phyloP scores from a whole-genome alignment of 2,329 filamentous ascomycete species.

The Macroventuria anomochaeta region DNA sequence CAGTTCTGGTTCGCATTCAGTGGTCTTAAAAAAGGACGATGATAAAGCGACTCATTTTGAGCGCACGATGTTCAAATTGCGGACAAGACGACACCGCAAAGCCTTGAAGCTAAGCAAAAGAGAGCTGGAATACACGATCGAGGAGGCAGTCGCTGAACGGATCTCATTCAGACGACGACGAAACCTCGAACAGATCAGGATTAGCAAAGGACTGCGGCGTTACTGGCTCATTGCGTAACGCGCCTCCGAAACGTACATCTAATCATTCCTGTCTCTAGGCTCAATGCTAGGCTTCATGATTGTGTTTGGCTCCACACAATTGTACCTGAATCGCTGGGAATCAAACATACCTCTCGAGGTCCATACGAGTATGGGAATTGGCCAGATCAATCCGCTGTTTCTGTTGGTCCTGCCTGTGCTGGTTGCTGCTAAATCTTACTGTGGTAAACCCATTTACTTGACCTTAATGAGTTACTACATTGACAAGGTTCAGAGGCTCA shows the following conservation, averaged over 20 bases:
- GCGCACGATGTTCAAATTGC: slow-evolving; percentile 3
- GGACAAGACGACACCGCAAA: neutral
- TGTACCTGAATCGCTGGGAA: slow-evolving; percentile 15
- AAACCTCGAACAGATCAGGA: slow-evolving; percentile 2
- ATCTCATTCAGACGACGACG: neutral
- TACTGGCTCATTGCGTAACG: slow-evolving; percentile 11
- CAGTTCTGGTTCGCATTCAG: slow-evolving; percentile 3
- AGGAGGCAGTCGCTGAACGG: slow-evolving; percentile 2
- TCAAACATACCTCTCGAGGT: slow-evolving; percentile 2
- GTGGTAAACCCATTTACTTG: neutral
- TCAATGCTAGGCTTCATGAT: slow-evolving; percentile 23
- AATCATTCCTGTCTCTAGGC: slow-evolving; percentile 19
- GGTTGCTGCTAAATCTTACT: slow-evolving; percentile 14
- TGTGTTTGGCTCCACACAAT: slow-evolving; percentile 20
- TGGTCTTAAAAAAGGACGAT: slow-evolving; percentile 4
- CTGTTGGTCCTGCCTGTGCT: slow-evolving; percentile 20
- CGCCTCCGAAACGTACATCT: slow-evolving; percentile 10
- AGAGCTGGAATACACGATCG: slow-evolving; percentile 1
- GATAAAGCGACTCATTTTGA: slow-evolving; percentile 1
- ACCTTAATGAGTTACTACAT: neutral
- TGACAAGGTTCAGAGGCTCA: slow-evolving; percentile 1
- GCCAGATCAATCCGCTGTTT: slow-evolving; percentile 23
- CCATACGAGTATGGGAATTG: slow-evolving; percentile 20
- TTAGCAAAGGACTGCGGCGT: slow-evolving; percentile 4
- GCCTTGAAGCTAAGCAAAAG: neutral